Base-by-base conservation (phyloP, 1,284 basidiomycete genomes). In the Neotropicomus parvogracilis region DNA sequence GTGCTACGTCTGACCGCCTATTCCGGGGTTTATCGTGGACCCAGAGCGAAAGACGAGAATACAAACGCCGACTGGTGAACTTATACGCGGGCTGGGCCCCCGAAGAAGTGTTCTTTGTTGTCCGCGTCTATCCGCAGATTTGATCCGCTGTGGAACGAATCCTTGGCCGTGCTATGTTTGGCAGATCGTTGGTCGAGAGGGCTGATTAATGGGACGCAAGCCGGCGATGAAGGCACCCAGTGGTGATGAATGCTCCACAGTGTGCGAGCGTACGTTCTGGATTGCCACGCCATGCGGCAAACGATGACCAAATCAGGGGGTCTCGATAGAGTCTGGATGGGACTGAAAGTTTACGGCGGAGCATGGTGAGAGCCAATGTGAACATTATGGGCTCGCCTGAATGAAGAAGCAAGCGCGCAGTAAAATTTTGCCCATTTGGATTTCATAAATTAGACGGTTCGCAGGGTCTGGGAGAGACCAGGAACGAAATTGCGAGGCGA, bases 381-480 rank as follows among this genome's bases (percentile, higher is more conserved):
- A 28, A 21, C 29, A 27, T 40, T 36, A 32, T 40, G 28, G 40
- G 28, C 38, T 16, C 45, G 56, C 24, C 36, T 56, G 57, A 57
- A 21, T 46, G 29, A 19, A 42, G 24, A 24, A 24, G 24, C 24
- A 4, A 36, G 44, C 13, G 35, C 3, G 26, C 29, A 27, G 14
- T 40, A 21, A 13, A 8, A 32, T 17, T 29, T 45, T 21, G 14
- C 24, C 21, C 13, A 41, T 40, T 46, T 6, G 13, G 36, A 40
- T 34, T 58, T 48, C 46, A 55, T 61, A 20, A 40, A 35, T 26
- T 28, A 13, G 14, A 26, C 29, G 40, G 36, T 54, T 38, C 34
- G 40, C 59, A 59, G 54, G 59, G 53, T 48, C 36, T 43, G 42
- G 40, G 44, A 32, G 34, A 32, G 19, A 38, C 37, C 46, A 58